Base-by-base conservation (phyloP, 2,329 filamentous ascomycete species). In the Macroventuria anomochaeta region DNA sequence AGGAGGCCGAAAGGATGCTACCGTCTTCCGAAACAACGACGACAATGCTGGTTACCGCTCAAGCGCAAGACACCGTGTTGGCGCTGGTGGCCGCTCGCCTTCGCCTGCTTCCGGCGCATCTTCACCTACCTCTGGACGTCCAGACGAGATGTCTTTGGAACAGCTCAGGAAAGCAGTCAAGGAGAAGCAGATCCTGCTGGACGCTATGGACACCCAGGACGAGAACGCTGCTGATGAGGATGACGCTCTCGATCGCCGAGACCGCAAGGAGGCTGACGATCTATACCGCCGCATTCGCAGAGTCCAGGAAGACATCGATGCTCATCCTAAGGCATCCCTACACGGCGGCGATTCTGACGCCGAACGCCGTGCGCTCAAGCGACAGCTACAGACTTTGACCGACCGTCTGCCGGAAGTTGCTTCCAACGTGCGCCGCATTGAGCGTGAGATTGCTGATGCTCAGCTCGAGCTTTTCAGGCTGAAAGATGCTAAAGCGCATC, bases 141-240 rank as follows among this genome's bases (percentile, higher is more conserved):
- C 88, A 1, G 93, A 97, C 34, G 95, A 97, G 13, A 73, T 96
- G 63, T 88, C 86, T 4, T 75, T 96, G 23, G 93, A 97, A 23
- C 93, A 97, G 73, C 78, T 99, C 53, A 88, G 85, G 64, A 99
- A 99, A 80, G 91, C 90, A 73, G 91, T 99, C 55, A 88, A 88
- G 51, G 95, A 99, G 80, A 95, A 96, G 77, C 91, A 97, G 75
- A 88, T 99, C 34, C 81, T 99, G 59, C 81, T 99, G 12, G 93
- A 99, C 75, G 95, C 95, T 0, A 93, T 97, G 78, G 95, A 99
- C 71, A 97, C 97, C 74, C 89, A 90, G 59, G 95, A 97, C 64
- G 93, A 97, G 77, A 91, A 90, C 69, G 86, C 88, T 31, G 84
- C 86, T 3, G 95, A 99, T 66, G 90, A 97, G 69, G 93, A 99